Base-by-base conservation (phyloP, 805 yeast genomes). In the Lachancea thermotolerans region DNA sequence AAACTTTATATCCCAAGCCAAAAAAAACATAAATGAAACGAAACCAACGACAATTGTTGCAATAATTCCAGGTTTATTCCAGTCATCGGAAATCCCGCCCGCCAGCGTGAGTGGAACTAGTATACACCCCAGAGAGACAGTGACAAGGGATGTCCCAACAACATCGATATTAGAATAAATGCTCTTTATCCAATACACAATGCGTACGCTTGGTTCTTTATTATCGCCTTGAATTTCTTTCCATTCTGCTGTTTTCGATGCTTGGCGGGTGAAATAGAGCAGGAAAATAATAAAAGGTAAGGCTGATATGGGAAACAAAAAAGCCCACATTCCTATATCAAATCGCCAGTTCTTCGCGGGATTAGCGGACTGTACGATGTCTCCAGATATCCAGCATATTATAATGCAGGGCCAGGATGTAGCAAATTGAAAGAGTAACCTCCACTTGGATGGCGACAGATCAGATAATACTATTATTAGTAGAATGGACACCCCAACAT, bases 81-180 rank as follows among this genome's bases (percentile, higher is more conserved):
- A 81, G 41, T 67, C 64, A 3, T 64, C 51, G 1, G 57, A 37
- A 33, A 59, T 53, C 38, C 83, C 83, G 43, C 83, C 85, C 6
- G 84, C 85, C 16, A 81, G 59, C 10, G 86, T 80, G 49, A 82
- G 71, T 4, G 88, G 87, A 31, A 74, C 74, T 49, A 82, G 68
- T 35, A 81, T 67, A 42, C 77, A 69, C 12, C 81, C 82, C 30
- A 81, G 67, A 2, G 73, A 70, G 18, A 74, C 72, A 47, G 73
- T 65, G 39, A 79, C 52, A 17, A 78, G 65, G 27, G 79, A 56
- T 25, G 76, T 56, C 14, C 86, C 87, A 42, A 78, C 59, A 4
- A 79, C 59, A 54, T 82, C 87, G 35, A 80, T 55, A 49, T 72
- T n/a, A n/a, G 68, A 79, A 81, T 77, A 60, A 77, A 66, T n/a